These are phyloP conservation scores for Blastobotrys aristatus DNA, from an alignment of 1,139 yeast species.

Conservation along the genomic window DNA sequence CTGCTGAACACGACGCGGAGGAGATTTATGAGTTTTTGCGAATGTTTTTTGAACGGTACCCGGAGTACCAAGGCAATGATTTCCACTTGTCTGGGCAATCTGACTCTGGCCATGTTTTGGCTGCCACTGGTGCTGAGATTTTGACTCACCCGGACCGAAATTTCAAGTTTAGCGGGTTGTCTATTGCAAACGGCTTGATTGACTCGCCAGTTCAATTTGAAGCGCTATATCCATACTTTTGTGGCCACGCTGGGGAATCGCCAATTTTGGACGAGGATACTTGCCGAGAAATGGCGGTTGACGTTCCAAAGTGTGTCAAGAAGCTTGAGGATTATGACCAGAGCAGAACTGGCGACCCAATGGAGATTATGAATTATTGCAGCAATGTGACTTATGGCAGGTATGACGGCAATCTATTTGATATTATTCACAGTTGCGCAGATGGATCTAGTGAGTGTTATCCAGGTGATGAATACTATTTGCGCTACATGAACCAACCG, in stretches of 20 bases:
- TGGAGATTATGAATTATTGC: constrained; percentile 17
- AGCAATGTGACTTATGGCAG: constrained; percentile 15
- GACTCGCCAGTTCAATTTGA: constrained; percentile 77
- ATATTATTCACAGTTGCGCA: constrained; percentile 17
- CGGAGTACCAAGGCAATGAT: constrained; percentile 62
- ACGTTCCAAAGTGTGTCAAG: constrained; percentile 28
- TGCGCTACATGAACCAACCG: constrained; percentile 63
- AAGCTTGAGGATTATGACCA: constrained; percentile 13
- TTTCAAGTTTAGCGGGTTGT: constrained; percentile 58
- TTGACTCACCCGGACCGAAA: constrained; percentile 73
- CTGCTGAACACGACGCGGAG: constrained; percentile 71
- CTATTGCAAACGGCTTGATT: constrained; percentile 94
- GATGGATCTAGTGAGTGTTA: constrained; percentile 47
- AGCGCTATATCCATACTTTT: constrained; percentile 2
- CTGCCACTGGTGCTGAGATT: constrained; percentile 84
- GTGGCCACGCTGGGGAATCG: constrained; percentile 45
- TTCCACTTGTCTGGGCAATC: constrained; percentile 98
- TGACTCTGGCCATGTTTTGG: constrained; percentile 95
- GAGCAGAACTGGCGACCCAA: constrained; percentile 18
- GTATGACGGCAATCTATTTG: constrained; percentile 19
- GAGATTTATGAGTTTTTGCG: constrained; percentile 90
- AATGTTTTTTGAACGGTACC: constrained; percentile 86
- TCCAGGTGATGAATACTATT: constrained; percentile 56
- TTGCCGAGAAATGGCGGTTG: constrained; percentile 49
- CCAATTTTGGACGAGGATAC: constrained; percentile 62